Conservation (phyloP, 305 asterid genomes). For the Lippia alba region DNA sequence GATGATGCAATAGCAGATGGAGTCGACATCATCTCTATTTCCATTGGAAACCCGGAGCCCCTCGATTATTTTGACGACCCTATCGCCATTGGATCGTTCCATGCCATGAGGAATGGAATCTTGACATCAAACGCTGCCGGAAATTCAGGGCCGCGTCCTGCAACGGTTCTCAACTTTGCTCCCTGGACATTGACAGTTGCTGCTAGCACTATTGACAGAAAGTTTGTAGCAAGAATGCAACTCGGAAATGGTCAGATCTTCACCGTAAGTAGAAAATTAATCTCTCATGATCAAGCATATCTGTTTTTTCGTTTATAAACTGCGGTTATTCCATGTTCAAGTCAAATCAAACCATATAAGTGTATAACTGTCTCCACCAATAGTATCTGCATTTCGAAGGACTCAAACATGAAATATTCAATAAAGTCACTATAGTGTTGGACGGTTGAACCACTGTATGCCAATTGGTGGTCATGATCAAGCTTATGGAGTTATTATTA, state of each 20-base stretch:
- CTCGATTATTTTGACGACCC: slow-evolving; percentile 45
- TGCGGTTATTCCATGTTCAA: too few relatives aligned
- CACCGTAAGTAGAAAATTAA: slow-evolving; percentile 40
- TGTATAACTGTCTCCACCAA: too few relatives aligned
- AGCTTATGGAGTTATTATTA: too few relatives aligned
- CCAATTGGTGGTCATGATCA: too few relatives aligned
- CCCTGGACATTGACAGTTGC: slow-evolving; percentile 75
- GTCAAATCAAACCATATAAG: too few relatives aligned
- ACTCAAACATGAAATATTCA: too few relatives aligned
- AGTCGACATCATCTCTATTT: slow-evolving; percentile 65
- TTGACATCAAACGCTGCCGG: slow-evolving; percentile 62
- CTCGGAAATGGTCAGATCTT: slow-evolving; percentile 57
- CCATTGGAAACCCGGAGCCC: slow-evolving; percentile 47
- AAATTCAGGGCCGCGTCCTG: slow-evolving; percentile 48
- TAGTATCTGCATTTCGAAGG: too few relatives aligned
- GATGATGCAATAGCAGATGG: slow-evolving; percentile 78
- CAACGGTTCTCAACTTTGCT: slow-evolving; percentile 43
- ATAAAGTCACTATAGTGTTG: too few relatives aligned
- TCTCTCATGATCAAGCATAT: neutral
- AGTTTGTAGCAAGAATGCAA: slow-evolving; percentile 45
- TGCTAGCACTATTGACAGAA: slow-evolving; percentile 61
- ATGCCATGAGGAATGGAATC: slow-evolving; percentile 63
- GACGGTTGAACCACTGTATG: too few relatives aligned
- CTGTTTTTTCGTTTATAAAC: too few relatives aligned
- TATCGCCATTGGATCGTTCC: slow-evolving; percentile 74